A percentile compares a stretch with the other conserved stretches of the same genome.
phyloP scores from a whole-genome alignment of 2,329 filamentous ascomycete genomes.

The Epichloe gansuensis region DNA sequence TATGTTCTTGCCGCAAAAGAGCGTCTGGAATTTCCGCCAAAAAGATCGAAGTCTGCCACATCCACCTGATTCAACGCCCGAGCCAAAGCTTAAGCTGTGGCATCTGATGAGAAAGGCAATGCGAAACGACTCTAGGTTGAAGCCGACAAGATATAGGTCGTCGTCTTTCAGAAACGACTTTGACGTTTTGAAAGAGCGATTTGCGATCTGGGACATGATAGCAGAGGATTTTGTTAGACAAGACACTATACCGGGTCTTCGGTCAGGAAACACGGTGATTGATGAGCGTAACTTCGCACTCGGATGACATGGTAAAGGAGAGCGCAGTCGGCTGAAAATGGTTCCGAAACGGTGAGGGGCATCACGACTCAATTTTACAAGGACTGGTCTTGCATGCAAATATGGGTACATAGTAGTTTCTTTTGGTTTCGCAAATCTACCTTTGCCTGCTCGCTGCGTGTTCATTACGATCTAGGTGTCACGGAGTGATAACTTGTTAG shows the following conservation, averaged over 20 bases:
- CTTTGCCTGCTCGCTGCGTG: background rate
- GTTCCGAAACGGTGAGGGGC: background rate
- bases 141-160: constrained; percentile 4
- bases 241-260: constrained; percentile 20
- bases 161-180: background rate
- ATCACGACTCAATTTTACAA: constrained; percentile 5
- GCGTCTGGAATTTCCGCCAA: constrained; percentile 39
- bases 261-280: constrained; percentile 27
- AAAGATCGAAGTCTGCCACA: constrained; percentile 12
- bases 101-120: constrained; percentile 5
- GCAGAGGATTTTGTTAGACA: constrained; percentile 27
- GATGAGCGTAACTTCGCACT: constrained; percentile 26
- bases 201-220: constrained; percentile 25
- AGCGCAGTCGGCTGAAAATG: background rate
- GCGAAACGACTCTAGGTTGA: constrained; percentile 9
- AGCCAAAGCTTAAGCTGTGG: constrained; percentile 11
- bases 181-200: constrained; percentile 18
- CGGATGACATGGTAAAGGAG: background rate
- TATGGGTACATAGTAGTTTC: constrained; percentile 3
- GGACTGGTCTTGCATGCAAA: constrained; percentile 1
- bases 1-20: constrained; percentile 38
- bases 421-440: constrained; percentile 4
- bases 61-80: constrained; percentile 14
- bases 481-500: too few species aligned
- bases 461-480: too few species aligned